These are phyloP conservation scores for Hyphodiscus sp. DNA, from an alignment of 2,329 filamentous ascomycete genomes.

Conservation along the genomic window DNA sequence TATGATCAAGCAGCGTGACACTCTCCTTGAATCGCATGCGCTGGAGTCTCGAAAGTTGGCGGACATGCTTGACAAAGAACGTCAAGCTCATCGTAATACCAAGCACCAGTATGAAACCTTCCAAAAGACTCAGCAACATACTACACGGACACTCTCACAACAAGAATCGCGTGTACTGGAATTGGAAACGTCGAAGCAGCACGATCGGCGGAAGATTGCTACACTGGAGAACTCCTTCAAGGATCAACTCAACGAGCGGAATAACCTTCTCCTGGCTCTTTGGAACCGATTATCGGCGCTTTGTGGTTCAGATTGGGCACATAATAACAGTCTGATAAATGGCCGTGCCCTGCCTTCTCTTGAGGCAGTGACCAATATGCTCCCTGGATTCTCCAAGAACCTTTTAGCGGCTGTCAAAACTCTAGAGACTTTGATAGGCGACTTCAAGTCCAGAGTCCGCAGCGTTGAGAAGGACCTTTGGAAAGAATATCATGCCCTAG, in stretches of 20 bases:
- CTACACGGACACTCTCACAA: constrained; percentile 76
- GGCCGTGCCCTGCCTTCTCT: constrained; percentile 75
- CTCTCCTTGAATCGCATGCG: constrained; percentile 79
- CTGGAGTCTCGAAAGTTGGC: constrained; percentile 79
- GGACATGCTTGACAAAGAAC: constrained; percentile 87
- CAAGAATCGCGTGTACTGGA: constrained; percentile 82
- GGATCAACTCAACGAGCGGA: constrained; percentile 84
- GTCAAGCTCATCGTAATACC: constrained; percentile 75
- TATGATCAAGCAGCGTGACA: constrained; percentile 82
- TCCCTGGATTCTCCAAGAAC: constrained; percentile 86
- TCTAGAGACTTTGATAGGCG: constrained; percentile 71
- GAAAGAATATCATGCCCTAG: constrained; percentile 82
- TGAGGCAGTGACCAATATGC: constrained; percentile 77
- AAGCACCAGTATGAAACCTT: constrained; percentile 83
- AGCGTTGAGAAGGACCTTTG: constrained; percentile 83
- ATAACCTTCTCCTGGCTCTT: constrained; percentile 77
- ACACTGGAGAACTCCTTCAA: constrained; percentile 70
- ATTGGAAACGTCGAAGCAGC: constrained; percentile 70
- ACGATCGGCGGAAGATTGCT: constrained; percentile 71
- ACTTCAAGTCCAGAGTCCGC: constrained; percentile 75
- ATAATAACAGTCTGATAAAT: constrained; percentile 83
- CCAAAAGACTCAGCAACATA: constrained; percentile 80
- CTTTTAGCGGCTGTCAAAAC: constrained; percentile 80
- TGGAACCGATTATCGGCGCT: constrained; percentile 85
- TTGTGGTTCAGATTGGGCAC: constrained; percentile 87